Conservation (phyloP, 805 yeast species). For the Ogataea zsoltii region DNA sequence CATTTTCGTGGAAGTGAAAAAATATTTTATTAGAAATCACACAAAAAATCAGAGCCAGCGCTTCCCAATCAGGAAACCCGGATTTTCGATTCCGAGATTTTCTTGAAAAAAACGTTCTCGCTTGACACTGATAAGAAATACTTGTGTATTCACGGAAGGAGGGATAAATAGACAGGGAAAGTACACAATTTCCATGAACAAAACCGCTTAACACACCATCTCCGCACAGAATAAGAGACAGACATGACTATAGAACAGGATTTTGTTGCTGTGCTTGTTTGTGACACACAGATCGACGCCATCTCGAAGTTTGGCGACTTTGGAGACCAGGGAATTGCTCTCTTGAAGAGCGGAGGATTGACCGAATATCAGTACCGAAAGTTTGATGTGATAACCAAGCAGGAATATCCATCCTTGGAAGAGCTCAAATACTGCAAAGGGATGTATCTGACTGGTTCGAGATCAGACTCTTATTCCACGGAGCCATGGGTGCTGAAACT, state of each 20-base stretch:
- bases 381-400: conserved; percentile 38
- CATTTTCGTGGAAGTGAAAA: background rate
- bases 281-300: conserved; percentile 16
- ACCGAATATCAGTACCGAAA: conserved; percentile 29
- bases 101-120: background rate
- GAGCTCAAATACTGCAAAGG: conserved; percentile 36
- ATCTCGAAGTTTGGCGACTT: conserved; percentile 46
- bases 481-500: conserved; percentile 45
- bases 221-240: no score
- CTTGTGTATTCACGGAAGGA: no score
- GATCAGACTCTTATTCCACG: conserved; percentile 46
- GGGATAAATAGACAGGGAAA: no score
- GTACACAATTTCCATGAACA: no score
- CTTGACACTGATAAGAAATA: background rate
- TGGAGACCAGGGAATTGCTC: conserved; percentile 45
- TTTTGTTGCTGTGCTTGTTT: conserved; percentile 17
- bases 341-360: conserved; percentile 32
- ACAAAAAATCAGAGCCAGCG: no score
- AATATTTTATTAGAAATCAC: no score
- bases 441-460: conserved; percentile 55
- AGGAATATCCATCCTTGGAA: conserved; percentile 24
- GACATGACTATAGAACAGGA: background rate
- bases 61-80: background rate
- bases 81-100: background rate
- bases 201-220: no score